These are phyloP conservation scores for Fusarium clavum DNA, from an alignment of 2,329 filamentous ascomycete genomes.

Conservation along the genomic window DNA sequence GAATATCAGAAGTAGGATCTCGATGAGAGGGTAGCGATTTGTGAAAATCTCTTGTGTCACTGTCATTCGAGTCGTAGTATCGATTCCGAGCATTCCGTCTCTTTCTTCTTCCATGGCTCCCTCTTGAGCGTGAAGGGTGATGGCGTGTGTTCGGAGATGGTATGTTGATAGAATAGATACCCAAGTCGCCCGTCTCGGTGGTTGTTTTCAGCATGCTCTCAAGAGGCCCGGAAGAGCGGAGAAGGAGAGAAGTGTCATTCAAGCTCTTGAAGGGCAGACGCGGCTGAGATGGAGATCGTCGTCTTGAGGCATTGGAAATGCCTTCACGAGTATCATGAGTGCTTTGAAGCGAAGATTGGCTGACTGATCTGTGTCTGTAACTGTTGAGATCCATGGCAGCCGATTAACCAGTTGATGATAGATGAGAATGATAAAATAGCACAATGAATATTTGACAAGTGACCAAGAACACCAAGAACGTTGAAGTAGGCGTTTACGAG, in stretches of 20 bases:
- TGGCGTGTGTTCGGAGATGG: slow-evolving; percentile 50
- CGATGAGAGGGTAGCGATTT: slow-evolving; percentile 61
- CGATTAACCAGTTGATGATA: slow-evolving; percentile 18
- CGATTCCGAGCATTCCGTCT: slow-evolving; percentile 45
- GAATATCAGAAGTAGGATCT: slow-evolving; percentile 65
- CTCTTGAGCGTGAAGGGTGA: slow-evolving; percentile 46
- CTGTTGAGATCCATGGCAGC: slow-evolving; percentile 48
- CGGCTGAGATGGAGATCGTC: slow-evolving; percentile 43
- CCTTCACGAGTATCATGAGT: slow-evolving; percentile 48
- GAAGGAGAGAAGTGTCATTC: slow-evolving; percentile 57
- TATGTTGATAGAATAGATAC: slow-evolving; percentile 65
- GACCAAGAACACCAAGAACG: slow-evolving; percentile 42
- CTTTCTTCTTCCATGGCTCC: slow-evolving; percentile 46
- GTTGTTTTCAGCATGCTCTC: slow-evolving; percentile 74
- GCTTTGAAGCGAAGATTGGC: slow-evolving; percentile 55
- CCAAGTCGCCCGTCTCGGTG: slow-evolving; percentile 74
- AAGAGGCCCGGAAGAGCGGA: slow-evolving; percentile 65
- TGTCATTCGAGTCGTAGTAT: slow-evolving; percentile 49
- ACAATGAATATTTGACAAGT: slow-evolving; percentile 35
- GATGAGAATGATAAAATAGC: slow-evolving; percentile 29
- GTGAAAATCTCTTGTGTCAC: slow-evolving; percentile 55
- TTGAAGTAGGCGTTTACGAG: slow-evolving; percentile 30
- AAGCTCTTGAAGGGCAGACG: slow-evolving; percentile 58
- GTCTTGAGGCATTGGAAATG: slow-evolving; percentile 25
- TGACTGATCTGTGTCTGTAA: slow-evolving; percentile 51